These are phyloP conservation scores for Tetraselmis striata DNA, from an alignment of 139 green algal genomes.

Conservation along the genomic window DNA sequence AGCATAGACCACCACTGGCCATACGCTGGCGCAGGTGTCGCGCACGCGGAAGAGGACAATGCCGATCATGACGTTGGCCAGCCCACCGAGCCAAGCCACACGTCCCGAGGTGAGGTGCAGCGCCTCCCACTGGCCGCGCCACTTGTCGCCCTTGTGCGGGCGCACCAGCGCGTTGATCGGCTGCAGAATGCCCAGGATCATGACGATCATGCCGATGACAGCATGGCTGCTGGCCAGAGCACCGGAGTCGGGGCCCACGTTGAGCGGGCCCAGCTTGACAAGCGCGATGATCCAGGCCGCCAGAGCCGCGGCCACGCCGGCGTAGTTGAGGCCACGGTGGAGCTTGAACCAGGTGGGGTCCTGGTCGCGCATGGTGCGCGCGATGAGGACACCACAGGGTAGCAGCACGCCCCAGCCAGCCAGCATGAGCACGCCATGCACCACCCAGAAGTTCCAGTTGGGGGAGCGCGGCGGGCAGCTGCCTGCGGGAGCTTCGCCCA, in stretches of 20 bases:
- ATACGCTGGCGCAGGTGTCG: not conserved
- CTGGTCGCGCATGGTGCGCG: slow-evolving; percentile 13
- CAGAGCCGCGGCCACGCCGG: slow-evolving; percentile 23
- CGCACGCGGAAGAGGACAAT: not conserved
- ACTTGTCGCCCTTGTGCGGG: slow-evolving; percentile 4
- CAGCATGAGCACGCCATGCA: slow-evolving; percentile 32
- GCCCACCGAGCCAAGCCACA: not conserved
- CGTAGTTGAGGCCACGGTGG: slow-evolving; percentile 21
- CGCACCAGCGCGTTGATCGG: slow-evolving; percentile 12
- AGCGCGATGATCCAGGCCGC: slow-evolving; percentile 19
- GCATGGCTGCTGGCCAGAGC: slow-evolving; percentile 4
- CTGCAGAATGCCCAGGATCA: slow-evolving; percentile 30
- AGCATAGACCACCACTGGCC: not conserved
- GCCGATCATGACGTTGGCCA: not conserved
- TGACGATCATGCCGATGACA: slow-evolving; percentile 25
- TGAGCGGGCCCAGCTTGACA: slow-evolving; percentile 8
- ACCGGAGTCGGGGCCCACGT: not conserved
- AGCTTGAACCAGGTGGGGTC: slow-evolving; percentile 29
- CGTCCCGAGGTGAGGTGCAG: slow-evolving; percentile 5
- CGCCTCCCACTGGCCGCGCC: slow-evolving; percentile 7
- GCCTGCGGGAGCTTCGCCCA: not conserved
- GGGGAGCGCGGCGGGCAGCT: not conserved
- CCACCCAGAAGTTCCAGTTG: slow-evolving; percentile 7
- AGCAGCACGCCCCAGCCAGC: slow-evolving; percentile 37
- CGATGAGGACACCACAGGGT: slow-evolving; percentile 27